Evolutionary conservation across 2,329 filamentous ascomycete species (phyloP).

Genomic region (Cercospora sp.): DNA sequence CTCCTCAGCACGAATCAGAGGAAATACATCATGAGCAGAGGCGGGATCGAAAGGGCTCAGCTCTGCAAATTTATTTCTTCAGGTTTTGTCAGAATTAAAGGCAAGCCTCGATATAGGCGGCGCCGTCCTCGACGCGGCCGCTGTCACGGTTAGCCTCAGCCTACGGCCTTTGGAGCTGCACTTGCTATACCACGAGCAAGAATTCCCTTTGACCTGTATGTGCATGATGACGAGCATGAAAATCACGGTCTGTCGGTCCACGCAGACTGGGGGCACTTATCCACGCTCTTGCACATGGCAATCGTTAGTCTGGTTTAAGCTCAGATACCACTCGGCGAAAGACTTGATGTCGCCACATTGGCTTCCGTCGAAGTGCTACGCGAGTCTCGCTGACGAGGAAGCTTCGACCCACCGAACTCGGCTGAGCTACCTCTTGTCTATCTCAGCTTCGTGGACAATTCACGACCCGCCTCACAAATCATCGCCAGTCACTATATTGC

Average conservation of each 20-base stretch:
- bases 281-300: neutral
- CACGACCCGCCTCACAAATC: neutral
- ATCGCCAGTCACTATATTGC: neutral
- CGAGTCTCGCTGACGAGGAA: neutral
- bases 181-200: neutral
- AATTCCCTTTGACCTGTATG: neutral
- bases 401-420: constrained; percentile 12
- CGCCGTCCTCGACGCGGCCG: neutral
- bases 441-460: neutral
- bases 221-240: neutral
- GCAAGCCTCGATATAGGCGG: neutral
- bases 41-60: neutral
- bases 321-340: neutral
- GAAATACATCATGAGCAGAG: neutral
- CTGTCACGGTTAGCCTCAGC: neutral
- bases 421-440: constrained; percentile 2
- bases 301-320: neutral
- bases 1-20: constrained; percentile 2
- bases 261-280: neutral
- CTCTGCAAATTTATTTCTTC: neutral
- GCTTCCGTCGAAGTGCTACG: neutral
- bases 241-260: neutral
- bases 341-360: neutral
- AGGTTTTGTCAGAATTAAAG: neutral
- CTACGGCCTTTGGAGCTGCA: neutral